These are phyloP conservation scores for Epichloe festucae DNA, from an alignment of 2,329 filamentous ascomycete species.

Conservation along the genomic window DNA sequence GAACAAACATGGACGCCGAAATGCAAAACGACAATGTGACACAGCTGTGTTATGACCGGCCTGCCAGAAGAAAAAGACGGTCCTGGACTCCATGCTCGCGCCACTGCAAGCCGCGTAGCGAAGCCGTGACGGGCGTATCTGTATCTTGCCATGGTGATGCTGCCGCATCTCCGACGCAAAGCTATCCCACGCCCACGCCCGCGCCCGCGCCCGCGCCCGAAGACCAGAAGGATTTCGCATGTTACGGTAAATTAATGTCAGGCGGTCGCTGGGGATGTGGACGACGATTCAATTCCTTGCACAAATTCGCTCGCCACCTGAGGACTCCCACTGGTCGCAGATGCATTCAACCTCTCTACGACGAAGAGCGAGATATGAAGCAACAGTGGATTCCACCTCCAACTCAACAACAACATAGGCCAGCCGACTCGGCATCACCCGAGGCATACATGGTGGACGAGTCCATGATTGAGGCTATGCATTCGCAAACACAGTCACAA, in stretches of 20 bases:
- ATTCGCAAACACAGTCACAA: not conserved
- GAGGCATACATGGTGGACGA: not conserved
- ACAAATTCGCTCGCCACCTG: slow-evolving; percentile 1
- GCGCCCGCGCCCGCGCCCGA: too few species aligned
- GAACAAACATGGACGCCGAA: not conserved
- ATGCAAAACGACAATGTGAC: not conserved
- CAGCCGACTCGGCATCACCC: not conserved
- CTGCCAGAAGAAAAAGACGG: not conserved
- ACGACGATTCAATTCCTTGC: not conserved
- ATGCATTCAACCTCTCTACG: slow-evolving; percentile 5
- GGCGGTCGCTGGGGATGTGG: slow-evolving; percentile 4
- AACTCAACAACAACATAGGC: not conserved
- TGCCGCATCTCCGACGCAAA: not conserved
- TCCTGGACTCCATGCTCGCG: not conserved
- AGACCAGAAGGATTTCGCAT: not conserved
- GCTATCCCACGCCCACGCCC: not conserved
- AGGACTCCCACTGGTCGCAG: slow-evolving; percentile 1
- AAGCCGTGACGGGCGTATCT: not conserved
- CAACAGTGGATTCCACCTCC: not conserved
- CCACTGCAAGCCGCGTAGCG: not conserved
- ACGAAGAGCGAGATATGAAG: not conserved
- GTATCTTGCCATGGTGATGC: not conserved
- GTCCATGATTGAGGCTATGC: not conserved
- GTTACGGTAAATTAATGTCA: not conserved
- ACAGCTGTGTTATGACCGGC: not conserved